These are phyloP conservation scores for Phytophthora pini DNA, from an alignment of 352 stramenopile genomes.

Conservation along the genomic window DNA sequence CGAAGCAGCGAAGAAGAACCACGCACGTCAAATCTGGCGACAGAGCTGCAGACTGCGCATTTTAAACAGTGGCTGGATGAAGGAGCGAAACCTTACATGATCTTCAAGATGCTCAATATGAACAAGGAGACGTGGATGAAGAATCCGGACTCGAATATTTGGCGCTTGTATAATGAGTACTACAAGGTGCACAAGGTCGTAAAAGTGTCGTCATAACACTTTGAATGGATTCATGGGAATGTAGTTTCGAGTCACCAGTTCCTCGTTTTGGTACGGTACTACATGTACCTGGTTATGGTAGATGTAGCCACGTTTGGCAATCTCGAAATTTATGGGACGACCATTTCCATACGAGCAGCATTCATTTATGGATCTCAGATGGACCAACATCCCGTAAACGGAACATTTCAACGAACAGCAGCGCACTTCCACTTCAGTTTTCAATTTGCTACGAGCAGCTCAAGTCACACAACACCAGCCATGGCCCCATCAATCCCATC, in stretches of 20 bases:
- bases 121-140: slow-evolving; percentile 8
- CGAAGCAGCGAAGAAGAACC: neutral
- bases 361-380: neutral
- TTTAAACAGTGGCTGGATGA: slow-evolving; percentile 6
- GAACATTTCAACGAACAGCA: neutral
- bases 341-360: neutral
- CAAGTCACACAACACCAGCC: slow-evolving; percentile 6
- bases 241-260: no score
- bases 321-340: slow-evolving; percentile 1
- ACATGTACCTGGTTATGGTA: neutral
- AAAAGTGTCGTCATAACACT: neutral
- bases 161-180: slow-evolving; percentile 1
- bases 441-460: slow-evolving; percentile 21
- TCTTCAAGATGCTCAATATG: slow-evolving; percentile 15
- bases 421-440: slow-evolving; percentile 16
- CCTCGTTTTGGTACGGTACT: no score
- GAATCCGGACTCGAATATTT: slow-evolving; percentile 8
- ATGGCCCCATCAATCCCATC: slow-evolving; percentile 25
- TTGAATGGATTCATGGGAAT: no score
- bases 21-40: neutral
- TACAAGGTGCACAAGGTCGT: slow-evolving; percentile 2
- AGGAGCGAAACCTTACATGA: neutral
- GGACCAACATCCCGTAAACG: neutral
- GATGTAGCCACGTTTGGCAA: slow-evolving; percentile 9
- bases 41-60: neutral